A percentile compares a stretch with the other conserved stretches of the same genome.
Evolutionary conservation across 495 filamentous ascomycete genomes (phyloP).

Genomic region (Pseudotulostoma volvatum): DNA sequence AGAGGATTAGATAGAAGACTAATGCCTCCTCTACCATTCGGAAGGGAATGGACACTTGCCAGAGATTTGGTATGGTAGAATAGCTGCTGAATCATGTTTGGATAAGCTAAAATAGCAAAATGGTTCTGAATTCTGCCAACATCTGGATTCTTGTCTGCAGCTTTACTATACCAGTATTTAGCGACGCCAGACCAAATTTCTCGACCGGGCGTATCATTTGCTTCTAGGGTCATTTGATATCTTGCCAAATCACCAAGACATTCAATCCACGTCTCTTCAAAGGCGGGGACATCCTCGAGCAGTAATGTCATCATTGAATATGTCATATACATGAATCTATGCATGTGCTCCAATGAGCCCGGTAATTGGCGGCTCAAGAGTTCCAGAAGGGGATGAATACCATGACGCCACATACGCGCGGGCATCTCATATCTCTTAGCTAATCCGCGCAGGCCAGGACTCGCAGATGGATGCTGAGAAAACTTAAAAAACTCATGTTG

Average conservation of each 20-base stretch:
- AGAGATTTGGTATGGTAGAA: slow-evolving; percentile 51
- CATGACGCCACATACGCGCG: no score
- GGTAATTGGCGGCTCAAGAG: no score
- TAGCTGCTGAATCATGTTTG: slow-evolving; percentile 55
- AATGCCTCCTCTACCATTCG: slow-evolving; percentile 49
- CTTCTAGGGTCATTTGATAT: no score
- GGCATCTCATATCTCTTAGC: slow-evolving; percentile 66
- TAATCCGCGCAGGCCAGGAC: slow-evolving; percentile 36
- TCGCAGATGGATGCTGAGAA: slow-evolving; percentile 57
- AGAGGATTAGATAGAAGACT: slow-evolving; percentile 54
- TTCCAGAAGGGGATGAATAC: slow-evolving; percentile 68
- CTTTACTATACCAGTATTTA: no score
- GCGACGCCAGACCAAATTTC: slow-evolving; percentile 68
- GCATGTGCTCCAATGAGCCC: slow-evolving; percentile 57
- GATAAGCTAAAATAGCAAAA: slow-evolving; percentile 65
- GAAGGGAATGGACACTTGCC: slow-evolving; percentile 34
- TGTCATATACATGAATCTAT: slow-evolving; percentile 64
- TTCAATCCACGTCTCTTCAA: no score
- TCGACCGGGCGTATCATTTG: no score
- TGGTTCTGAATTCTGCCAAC: slow-evolving; percentile 73
- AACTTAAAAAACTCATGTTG: slow-evolving; percentile 73
- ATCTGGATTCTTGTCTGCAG: no score
- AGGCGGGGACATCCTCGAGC: no score
- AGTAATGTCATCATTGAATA: slow-evolving; percentile 70
- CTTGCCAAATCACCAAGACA: no score